phyloP scores from a whole-genome alignment of 768 basidiomycete genomes.

The Hypsizygus marmoreus region DNA sequence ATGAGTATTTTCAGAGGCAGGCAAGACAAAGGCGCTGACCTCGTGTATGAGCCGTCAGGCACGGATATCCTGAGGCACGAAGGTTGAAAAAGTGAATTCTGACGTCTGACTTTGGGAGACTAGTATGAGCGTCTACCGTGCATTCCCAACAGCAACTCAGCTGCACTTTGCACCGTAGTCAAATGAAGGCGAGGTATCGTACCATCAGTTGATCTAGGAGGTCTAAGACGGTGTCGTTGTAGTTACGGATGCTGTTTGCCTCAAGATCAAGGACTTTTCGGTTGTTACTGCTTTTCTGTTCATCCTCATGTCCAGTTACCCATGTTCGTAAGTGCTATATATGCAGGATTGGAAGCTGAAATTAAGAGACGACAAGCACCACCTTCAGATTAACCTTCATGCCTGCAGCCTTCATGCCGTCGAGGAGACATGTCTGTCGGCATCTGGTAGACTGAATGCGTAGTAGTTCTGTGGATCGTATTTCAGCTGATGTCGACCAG shows the following conservation, averaged over 20 bases:
- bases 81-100: too few species aligned
- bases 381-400: constrained; percentile 19
- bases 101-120: too few species aligned
- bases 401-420: constrained; percentile 26
- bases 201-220: constrained; percentile 40
- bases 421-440: constrained; percentile 21
- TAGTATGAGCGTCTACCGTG: too few species aligned
- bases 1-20: too few species aligned
- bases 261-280: constrained; percentile 35
- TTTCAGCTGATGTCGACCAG: background rate
- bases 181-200: too few species aligned
- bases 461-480: constrained; percentile 21
- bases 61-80: too few species aligned
- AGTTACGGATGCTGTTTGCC: constrained; percentile 32
- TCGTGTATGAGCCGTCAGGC: too few species aligned
- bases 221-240: constrained; percentile 36
- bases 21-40: too few species aligned
- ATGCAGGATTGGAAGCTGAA: background rate
- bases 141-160: too few species aligned
- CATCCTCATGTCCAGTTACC: constrained; percentile 28
- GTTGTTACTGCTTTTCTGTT: constrained; percentile 25
- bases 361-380: background rate
- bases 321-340: constrained; percentile 27
- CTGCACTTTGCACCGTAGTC: too few species aligned
- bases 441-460: constrained; percentile 19